Percentiles rank a stretch among this genome's conserved stretches.
Evolutionary conservation across 2,329 filamentous ascomycete genomes (phyloP).

Genomic region (Aaosphaeria pasadenensis): DNA sequence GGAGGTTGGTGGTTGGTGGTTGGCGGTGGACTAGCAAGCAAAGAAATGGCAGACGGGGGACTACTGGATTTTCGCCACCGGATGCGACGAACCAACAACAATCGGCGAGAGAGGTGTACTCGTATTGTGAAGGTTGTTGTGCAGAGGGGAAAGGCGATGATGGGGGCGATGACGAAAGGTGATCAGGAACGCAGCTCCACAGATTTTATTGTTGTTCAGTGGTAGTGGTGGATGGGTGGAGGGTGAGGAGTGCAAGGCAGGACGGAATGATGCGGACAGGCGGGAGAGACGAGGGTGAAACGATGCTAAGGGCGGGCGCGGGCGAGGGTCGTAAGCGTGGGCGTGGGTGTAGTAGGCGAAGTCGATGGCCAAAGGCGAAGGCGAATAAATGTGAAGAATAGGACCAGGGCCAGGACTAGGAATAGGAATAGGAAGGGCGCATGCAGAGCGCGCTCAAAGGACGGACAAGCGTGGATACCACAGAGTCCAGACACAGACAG

Average conservation of each 20-base stretch:
- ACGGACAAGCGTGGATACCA: no score
- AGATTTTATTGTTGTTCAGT: neutral
- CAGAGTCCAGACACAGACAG: no score
- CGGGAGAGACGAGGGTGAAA: constrained; percentile 8
- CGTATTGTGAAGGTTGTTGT: neutral
- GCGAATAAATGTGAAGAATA: constrained; percentile 5
- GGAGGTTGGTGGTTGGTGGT: no score
- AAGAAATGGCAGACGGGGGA: no score
- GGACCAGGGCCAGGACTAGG: neutral
- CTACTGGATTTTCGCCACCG: neutral
- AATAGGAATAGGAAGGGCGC: no score
- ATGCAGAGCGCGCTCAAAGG: no score
- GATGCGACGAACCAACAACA: neutral
- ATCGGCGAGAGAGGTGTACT: no score
- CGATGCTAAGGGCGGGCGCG: constrained; percentile 10
- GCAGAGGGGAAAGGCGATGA: neutral
- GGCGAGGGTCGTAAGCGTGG: constrained; percentile 3
- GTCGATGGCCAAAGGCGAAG: neutral
- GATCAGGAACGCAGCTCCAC: neutral
- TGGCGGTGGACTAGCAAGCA: no score
- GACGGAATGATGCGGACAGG: constrained; percentile 17
- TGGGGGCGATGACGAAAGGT: neutral
- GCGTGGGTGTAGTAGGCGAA: constrained; percentile 2
- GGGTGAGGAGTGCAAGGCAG: no score
- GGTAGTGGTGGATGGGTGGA: no score